Percentiles rank a stretch among this genome's conserved stretches.
Evolutionary conservation across 1,284 basidiomycete species (phyloP).

Genomic region (Ganoderma leucocontextum): DNA sequence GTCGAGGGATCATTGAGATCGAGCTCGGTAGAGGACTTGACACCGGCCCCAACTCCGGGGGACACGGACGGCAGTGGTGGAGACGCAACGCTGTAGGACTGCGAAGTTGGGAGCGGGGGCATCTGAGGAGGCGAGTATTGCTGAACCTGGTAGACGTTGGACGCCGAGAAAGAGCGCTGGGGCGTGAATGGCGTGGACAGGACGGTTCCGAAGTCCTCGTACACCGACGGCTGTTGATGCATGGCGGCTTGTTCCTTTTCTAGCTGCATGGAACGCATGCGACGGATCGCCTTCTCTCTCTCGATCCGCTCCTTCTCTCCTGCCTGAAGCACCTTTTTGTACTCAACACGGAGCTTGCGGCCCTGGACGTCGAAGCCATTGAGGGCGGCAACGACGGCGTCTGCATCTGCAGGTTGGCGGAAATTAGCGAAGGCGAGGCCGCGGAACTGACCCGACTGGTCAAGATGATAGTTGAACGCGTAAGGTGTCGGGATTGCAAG

Average conservation of each 20-base stretch:
- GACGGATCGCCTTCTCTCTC: slow-evolving; percentile 96
- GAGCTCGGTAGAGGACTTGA: slow-evolving; percentile 72
- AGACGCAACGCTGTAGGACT: slow-evolving; percentile 57
- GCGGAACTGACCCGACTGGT: slow-evolving; percentile 94
- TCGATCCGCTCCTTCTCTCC: slow-evolving; percentile 99
- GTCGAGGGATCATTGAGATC: slow-evolving; percentile 97
- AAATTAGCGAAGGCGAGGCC: slow-evolving; percentile 99
- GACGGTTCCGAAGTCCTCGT: slow-evolving; percentile 74
- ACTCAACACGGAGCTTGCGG: slow-evolving; percentile 98
- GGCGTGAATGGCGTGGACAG: slow-evolving; percentile 59
- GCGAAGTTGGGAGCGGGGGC: slow-evolving; percentile 65
- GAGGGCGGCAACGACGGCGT: slow-evolving; percentile 93
- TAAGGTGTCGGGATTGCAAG: slow-evolving; percentile 97
- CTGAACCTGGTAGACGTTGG: slow-evolving; percentile 63
- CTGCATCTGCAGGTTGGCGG: slow-evolving; percentile 89
- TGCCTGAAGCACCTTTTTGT: slow-evolving; percentile 98
- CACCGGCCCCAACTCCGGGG: slow-evolving; percentile 60
- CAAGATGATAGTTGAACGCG: slow-evolving; percentile 99
- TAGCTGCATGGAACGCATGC: slow-evolving; percentile 96
- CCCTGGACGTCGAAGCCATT: slow-evolving; percentile 97
- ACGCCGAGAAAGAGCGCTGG: slow-evolving; percentile 73
- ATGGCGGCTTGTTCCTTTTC: slow-evolving; percentile 75
- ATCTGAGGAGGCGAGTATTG: slow-evolving; percentile 69
- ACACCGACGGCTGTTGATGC: slow-evolving; percentile 47
- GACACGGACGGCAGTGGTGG: slow-evolving; percentile 60